phyloP scores from a whole-genome alignment of 148 eudicot species.

The Drosera capensis region DNA sequence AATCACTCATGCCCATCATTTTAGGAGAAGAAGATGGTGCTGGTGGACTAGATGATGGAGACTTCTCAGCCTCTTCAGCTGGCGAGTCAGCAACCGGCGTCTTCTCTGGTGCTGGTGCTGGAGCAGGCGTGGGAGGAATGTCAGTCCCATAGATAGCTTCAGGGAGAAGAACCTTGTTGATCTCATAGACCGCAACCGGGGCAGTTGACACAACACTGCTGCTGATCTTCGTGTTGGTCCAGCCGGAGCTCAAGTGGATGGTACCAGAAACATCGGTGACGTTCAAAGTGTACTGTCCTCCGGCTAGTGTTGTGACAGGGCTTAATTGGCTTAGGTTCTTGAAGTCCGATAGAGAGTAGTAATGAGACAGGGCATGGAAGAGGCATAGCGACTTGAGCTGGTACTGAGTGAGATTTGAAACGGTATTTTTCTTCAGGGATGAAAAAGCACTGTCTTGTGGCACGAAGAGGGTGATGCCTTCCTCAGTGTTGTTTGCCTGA shows the following conservation, averaged over 20 bases:
- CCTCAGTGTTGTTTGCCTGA: slow-evolving; percentile 78
- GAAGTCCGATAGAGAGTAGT: slow-evolving; percentile 69
- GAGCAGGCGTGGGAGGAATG: slow-evolving; percentile 76
- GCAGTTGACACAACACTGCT: slow-evolving; percentile 57
- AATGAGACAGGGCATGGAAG: slow-evolving; percentile 74
- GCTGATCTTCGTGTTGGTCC: slow-evolving; percentile 56
- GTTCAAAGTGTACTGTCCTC: slow-evolving; percentile 44
- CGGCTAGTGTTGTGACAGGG: slow-evolving; percentile 54
- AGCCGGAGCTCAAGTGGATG: slow-evolving; percentile 37
- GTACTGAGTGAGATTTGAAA: slow-evolving; percentile 59
- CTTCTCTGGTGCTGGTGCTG: slow-evolving; percentile 57
- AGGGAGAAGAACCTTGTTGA: slow-evolving; percentile 70
- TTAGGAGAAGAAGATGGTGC: slow-evolving; percentile 15
- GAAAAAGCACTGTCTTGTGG: slow-evolving; percentile 61
- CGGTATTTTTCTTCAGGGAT: slow-evolving; percentile 44
- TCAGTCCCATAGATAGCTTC: slow-evolving; percentile 79
- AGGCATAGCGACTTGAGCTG: slow-evolving; percentile 66
- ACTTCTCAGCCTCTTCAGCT: slow-evolving; percentile 11
- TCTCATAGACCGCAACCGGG: slow-evolving; percentile 65
- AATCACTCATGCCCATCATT: slow-evolving; percentile 7
- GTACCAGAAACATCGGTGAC: slow-evolving; percentile 56
- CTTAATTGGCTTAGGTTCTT: slow-evolving; percentile 35
- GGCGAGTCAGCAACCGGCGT: slow-evolving; percentile 44
- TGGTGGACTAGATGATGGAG: slow-evolving; percentile 19
- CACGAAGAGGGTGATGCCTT: slow-evolving; percentile 74